phyloP scores from a whole-genome alignment of 2,329 filamentous ascomycete genomes.

The Geosmithia flava region DNA sequence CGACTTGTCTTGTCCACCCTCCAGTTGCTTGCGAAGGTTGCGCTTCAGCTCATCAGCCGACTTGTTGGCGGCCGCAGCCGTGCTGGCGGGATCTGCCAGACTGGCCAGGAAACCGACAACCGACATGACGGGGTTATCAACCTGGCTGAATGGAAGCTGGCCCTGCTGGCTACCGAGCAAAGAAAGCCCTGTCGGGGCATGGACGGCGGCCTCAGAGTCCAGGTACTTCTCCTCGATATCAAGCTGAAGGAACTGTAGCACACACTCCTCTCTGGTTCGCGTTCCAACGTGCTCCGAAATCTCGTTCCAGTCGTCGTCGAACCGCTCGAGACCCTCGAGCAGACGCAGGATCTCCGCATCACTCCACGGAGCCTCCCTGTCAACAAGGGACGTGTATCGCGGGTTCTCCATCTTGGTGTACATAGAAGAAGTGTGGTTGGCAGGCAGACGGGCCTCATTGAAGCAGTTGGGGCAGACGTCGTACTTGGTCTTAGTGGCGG shows the following conservation, averaged over 20 bases:
- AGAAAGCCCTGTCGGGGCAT: constrained; percentile 43
- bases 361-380: constrained; percentile 80
- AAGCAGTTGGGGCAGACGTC: constrained; percentile 90
- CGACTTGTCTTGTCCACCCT: constrained; percentile 30
- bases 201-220: constrained; percentile 52
- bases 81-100: constrained; percentile 78
- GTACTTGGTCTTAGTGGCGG: constrained; percentile 54
- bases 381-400: constrained; percentile 64
- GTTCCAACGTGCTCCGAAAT: constrained; percentile 89
- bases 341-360: constrained; percentile 83
- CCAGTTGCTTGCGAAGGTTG: constrained; percentile 66
- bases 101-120: constrained; percentile 90
- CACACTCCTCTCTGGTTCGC: constrained; percentile 87
- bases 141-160: constrained; percentile 78
- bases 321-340: constrained; percentile 81
- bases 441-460: constrained; percentile 71
- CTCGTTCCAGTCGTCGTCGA: constrained; percentile 91
- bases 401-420: constrained; percentile 86
- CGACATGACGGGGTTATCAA: constrained; percentile 93
- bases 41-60: constrained; percentile 79
- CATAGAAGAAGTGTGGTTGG: constrained; percentile 64
- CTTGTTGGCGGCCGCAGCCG: constrained; percentile 79
- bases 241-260: constrained; percentile 88
- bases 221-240: constrained; percentile 97
- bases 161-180: constrained; percentile 64